phyloP scores from a whole-genome alignment of 1,284 basidiomycete species.

The Austroboletus novae-zelandiae region DNA sequence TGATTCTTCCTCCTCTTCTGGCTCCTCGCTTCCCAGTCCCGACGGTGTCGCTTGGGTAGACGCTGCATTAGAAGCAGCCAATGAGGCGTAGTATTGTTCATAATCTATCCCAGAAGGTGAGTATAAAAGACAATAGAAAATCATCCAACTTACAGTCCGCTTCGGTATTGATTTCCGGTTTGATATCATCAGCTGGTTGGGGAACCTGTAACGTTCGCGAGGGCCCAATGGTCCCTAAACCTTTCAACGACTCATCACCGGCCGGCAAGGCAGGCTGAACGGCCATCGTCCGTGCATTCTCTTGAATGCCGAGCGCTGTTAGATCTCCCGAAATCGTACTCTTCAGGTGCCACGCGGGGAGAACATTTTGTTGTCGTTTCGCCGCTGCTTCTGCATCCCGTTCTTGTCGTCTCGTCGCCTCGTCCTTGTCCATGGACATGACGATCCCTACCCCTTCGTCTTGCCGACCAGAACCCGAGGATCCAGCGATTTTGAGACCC shows the following conservation, averaged over 20 bases:
- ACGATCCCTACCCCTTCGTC: constrained; percentile 78
- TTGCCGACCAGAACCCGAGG: constrained; percentile 55
- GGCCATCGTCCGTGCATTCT: constrained; percentile 50
- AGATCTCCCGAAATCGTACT: constrained; percentile 92
- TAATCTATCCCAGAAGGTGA: constrained; percentile 48
- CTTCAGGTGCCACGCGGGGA: constrained; percentile 92
- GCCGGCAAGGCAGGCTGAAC: constrained; percentile 38
- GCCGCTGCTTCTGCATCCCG: constrained; percentile 70
- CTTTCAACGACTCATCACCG: constrained; percentile 68
- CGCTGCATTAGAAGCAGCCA: constrained; percentile 59
- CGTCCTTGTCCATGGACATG: constrained; percentile 80
- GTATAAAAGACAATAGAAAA: neutral
- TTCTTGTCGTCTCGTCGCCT: constrained; percentile 62
- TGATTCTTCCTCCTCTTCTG: constrained; percentile 66
- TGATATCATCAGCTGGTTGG: constrained; percentile 43
- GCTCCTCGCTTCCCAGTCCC: constrained; percentile 45
- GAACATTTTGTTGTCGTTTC: constrained; percentile 83
- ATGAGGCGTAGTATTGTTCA: constrained; percentile 75
- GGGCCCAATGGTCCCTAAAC: constrained; percentile 54
- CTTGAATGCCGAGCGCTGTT: constrained; percentile 80
- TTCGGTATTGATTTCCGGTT: constrained; percentile 55
- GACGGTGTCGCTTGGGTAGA: constrained; percentile 60
- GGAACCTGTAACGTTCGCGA: constrained; percentile 31
- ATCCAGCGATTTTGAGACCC: constrained; percentile 68
- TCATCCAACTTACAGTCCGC: constrained; percentile 53